Percentiles rank a stretch among this genome's conserved stretches.
phyloP scores from a whole-genome alignment of 2,329 filamentous ascomycete genomes.

The Colletotrichum plurivorum region DNA sequence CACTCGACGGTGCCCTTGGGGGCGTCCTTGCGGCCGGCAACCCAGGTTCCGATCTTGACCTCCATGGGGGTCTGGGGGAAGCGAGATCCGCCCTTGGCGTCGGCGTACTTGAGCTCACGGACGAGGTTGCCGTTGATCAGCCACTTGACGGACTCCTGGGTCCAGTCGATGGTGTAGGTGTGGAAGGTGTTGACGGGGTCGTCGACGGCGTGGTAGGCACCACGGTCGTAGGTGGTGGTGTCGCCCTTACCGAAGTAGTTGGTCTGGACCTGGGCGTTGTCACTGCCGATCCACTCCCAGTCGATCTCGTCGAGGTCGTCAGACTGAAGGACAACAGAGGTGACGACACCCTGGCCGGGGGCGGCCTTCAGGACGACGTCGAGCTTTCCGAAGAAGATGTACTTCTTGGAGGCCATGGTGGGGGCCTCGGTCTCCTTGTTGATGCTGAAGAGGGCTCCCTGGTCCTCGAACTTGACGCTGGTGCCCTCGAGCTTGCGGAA shows the following conservation, averaged over 20 bases:
- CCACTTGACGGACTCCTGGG: conserved; percentile 74
- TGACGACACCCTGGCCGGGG: conserved; percentile 87
- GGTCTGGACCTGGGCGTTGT: conserved; percentile 82
- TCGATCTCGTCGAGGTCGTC: conserved; percentile 95
- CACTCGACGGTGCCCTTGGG: conserved; percentile 79
- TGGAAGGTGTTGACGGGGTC: conserved; percentile 70
- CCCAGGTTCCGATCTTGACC: conserved; percentile 79
- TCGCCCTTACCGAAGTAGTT: conserved; percentile 89
- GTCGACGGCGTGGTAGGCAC: conserved; percentile 71
- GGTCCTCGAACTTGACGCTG: conserved; percentile 59
- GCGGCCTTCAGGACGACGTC: conserved; percentile 85
- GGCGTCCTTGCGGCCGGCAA: conserved; percentile 70
- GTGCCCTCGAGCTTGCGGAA: conserved; percentile 65
- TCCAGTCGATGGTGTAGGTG: conserved; percentile 80
- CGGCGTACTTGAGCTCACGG: conserved; percentile 74
- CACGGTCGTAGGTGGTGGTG: conserved; percentile 79
- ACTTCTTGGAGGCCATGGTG: conserved; percentile 84
- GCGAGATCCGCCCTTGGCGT: conserved; percentile 70
- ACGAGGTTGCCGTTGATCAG: conserved; percentile 72
- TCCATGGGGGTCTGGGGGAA: conserved; percentile 84
- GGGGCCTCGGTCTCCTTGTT: conserved; percentile 75
- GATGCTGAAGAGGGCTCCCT: conserved; percentile 76
- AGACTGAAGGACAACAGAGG: conserved; percentile 90
- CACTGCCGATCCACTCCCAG: conserved; percentile 93
- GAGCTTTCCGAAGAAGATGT: conserved; percentile 96